Conservation (phyloP, 2,329 filamentous ascomycete species). For the Geosmithia flava region DNA sequence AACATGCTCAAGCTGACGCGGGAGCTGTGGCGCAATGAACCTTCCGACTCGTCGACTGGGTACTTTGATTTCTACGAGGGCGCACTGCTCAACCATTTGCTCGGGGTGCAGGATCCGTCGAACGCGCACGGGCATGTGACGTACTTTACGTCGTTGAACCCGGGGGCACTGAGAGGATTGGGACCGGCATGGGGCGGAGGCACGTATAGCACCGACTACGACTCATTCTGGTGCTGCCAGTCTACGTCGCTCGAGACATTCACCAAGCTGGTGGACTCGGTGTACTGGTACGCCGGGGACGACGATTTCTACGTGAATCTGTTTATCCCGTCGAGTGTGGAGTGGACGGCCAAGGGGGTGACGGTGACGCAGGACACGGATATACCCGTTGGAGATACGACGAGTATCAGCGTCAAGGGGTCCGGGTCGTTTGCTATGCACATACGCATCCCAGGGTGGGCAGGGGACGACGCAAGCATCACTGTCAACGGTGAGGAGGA, state of each 20-base stretch:
- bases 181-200: constrained; percentile 41
- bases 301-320: constrained; percentile 33
- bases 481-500: constrained; percentile 23
- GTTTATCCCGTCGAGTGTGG: constrained; percentile 31
- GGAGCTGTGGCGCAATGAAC: constrained; percentile 33
- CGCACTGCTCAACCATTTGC: constrained; percentile 34
- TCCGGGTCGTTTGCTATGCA: constrained; percentile 20
- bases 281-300: constrained; percentile 33
- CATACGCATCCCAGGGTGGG: constrained; percentile 36
- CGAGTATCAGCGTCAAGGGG: constrained; percentile 21
- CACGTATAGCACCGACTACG: constrained; percentile 40
- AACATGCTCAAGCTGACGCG: constrained; percentile 45
- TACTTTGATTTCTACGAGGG: constrained; percentile 43
- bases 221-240: constrained; percentile 42
- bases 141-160: constrained; percentile 37
- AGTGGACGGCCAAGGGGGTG: constrained; percentile 26
- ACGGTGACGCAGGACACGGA: constrained; percentile 27
- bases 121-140: constrained; percentile 35
- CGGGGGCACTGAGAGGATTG: constrained; percentile 32
- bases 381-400: constrained; percentile 27
- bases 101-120: constrained; percentile 33
- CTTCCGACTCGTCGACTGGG: constrained; percentile 14
- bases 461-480: constrained; percentile 22
- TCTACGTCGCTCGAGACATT: constrained; percentile 39
- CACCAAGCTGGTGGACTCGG: constrained; percentile 38